Conservation (phyloP, 176 grass and related monocot species). For the Microstegium vimineum region DNA sequence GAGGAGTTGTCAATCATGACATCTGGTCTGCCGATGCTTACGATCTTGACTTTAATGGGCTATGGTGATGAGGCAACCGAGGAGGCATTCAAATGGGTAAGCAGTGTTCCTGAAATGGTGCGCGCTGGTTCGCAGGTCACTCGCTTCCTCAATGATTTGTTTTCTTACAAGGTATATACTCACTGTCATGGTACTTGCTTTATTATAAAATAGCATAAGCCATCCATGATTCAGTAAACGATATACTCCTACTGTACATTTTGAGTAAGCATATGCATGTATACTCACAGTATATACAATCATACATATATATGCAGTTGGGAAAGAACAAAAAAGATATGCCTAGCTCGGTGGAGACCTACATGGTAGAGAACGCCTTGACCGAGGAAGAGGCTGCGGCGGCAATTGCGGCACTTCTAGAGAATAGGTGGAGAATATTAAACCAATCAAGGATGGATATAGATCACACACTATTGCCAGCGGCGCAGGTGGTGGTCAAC, state of each 20-base stretch:
- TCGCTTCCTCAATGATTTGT: constrained; percentile 6
- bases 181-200: no score
- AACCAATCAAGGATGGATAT: neutral
- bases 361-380: neutral
- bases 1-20: neutral
- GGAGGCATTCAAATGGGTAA: neutral
- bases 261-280: neutral
- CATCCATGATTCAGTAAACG: no score
- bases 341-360: neutral
- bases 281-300: neutral
- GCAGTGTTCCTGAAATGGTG: neutral
- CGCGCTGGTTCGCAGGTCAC: neutral
- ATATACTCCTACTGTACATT: neutral
- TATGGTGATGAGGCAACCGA: neutral
- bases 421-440: neutral
- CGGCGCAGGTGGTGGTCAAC: neutral
- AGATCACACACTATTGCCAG: neutral
- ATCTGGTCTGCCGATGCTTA: neutral
- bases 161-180: neutral
- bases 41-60: neutral
- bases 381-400: neutral
- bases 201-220: no score
- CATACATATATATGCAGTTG: neutral
- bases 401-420: neutral
- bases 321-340: constrained; percentile 5